Evolutionary conservation across 345 rosid species (phyloP).

Genomic region (Microcos paniculata): DNA sequence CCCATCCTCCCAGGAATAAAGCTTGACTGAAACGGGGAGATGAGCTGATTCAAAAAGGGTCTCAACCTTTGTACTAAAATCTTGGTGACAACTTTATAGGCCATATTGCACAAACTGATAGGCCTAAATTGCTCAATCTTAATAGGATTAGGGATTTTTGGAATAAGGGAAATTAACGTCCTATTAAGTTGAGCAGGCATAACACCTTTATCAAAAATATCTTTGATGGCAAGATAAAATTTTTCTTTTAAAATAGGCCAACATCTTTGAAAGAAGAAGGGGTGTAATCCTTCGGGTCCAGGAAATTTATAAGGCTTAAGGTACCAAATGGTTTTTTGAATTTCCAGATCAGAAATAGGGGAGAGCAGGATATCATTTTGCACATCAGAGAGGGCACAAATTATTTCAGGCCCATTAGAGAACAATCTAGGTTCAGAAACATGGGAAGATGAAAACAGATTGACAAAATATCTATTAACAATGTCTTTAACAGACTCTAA

Average conservation of each 20-base stretch:
- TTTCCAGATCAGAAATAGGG: background rate
- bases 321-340: background rate
- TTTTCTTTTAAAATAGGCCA: too few relatives aligned
- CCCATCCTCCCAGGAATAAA: background rate
- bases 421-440: too few relatives aligned
- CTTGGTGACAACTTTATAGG: background rate
- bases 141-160: background rate
- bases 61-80: background rate
- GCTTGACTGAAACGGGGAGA: background rate
- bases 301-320: too few relatives aligned
- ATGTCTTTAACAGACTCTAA: background rate
- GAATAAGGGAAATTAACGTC: background rate
- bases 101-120: background rate
- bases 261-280: background rate
- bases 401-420: too few relatives aligned
- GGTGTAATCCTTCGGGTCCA: background rate
- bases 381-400: too few relatives aligned
- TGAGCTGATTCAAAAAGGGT: background rate
- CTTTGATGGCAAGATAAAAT: too few relatives aligned
- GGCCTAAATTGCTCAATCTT: background rate
- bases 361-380: too few relatives aligned
- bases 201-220: too few relatives aligned
- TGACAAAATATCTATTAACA: background rate
- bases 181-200: background rate
- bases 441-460: background rate